Evolutionary conservation across 495 filamentous ascomycete genomes (phyloP).

Genomic region (Neurospora pannonica): DNA sequence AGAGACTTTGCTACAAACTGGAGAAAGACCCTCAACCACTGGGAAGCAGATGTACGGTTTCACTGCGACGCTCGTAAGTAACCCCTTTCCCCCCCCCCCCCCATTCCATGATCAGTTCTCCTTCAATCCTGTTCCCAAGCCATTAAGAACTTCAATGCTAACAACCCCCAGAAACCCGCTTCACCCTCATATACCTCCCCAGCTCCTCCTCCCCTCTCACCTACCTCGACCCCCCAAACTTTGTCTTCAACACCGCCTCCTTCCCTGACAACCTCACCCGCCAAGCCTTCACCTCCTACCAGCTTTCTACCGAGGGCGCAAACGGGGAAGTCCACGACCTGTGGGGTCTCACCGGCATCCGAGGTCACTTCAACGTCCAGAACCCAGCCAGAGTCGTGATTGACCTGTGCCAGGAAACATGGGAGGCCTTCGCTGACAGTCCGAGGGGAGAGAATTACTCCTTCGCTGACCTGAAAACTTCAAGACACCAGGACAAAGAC

Average conservation of each 20-base stretch:
- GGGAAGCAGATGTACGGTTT: not conserved
- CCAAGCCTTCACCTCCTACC: not conserved
- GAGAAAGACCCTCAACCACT: not conserved
- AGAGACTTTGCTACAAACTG: not conserved
- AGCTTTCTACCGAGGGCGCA: not conserved
- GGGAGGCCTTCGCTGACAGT: not conserved
- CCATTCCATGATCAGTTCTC: not conserved
- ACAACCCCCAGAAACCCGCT: not conserved
- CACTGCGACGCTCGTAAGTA: not conserved
- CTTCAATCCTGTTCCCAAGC: not conserved
- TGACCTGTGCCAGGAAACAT: not conserved
- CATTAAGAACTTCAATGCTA: not conserved
- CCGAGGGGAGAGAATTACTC: not conserved
- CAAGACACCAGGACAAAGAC: no score
- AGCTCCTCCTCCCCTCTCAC: not conserved
- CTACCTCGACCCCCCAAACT: not conserved
- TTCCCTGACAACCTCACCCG: not conserved
- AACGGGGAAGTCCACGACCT: not conserved
- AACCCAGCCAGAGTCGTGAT: not conserved
- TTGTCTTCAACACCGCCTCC: not conserved
- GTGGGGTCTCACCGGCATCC: not conserved
- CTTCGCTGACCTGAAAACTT: not conserved
- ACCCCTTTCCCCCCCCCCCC: not conserved
- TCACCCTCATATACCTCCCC: not conserved
- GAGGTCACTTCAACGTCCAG: not conserved